Evolutionary conservation across 2,329 filamentous ascomycete species (phyloP).

Genomic region (Cercospora canescens): DNA sequence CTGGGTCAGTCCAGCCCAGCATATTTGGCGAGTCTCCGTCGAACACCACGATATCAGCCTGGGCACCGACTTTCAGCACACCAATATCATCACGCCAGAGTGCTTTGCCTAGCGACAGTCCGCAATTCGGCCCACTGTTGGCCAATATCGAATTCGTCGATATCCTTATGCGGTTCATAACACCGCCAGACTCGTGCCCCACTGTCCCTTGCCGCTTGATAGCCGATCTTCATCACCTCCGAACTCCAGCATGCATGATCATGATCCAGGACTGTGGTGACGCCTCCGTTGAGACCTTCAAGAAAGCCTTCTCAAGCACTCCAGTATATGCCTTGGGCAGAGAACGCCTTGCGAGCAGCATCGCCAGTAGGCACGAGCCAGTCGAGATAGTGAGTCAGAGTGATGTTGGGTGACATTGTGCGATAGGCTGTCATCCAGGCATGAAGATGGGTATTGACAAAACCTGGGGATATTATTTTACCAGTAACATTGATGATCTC

Average conservation of each 20-base stretch:
- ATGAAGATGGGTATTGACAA: conserved; percentile 57
- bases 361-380: conserved; percentile 41
- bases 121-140: too few relatives aligned
- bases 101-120: too few relatives aligned
- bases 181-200: conserved; percentile 46
- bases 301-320: conserved; percentile 45
- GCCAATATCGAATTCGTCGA: conserved; percentile 54
- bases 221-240: conserved; percentile 11
- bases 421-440: conserved; percentile 59
- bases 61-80: conserved; percentile 50
- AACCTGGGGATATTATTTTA: conserved; percentile 57
- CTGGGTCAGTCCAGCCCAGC: conserved; percentile 57
- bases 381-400: conserved; percentile 50
- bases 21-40: conserved; percentile 51
- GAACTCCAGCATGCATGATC: conserved; percentile 30
- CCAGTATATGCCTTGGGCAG: conserved; percentile 49
- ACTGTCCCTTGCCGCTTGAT: conserved; percentile 45
- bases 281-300: conserved; percentile 45
- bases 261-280: conserved; percentile 46
- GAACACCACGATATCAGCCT: conserved; percentile 57
- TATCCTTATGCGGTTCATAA: conserved; percentile 59
- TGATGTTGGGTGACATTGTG: conserved; percentile 55
- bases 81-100: conserved; percentile 55
- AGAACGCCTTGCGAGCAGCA: conserved; percentile 33
- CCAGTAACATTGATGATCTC: conserved; percentile 49